Percentiles rank a stretch among this genome's conserved stretches.
Conservation (phyloP, 2,329 filamentous ascomycete genomes). For the Fusarium nurragi region DNA sequence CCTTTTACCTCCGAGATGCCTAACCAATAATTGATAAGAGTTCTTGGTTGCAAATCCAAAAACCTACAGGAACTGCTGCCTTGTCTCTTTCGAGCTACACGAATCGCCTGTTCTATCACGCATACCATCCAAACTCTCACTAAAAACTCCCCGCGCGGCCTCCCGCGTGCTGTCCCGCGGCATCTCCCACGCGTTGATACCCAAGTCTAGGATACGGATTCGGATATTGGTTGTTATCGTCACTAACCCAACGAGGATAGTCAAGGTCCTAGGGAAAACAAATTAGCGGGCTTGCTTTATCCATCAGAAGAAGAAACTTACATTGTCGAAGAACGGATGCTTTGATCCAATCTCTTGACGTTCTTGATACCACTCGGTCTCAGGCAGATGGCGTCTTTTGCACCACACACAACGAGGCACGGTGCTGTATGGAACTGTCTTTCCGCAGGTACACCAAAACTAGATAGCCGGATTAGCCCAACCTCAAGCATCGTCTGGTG, state of each 20-base stretch:
- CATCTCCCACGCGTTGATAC: not conserved
- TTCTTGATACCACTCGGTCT: constrained; percentile 15
- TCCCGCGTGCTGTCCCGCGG: accelerated
- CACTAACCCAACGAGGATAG: constrained; percentile 22
- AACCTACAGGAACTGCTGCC: too few relatives aligned
- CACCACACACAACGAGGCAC: constrained; percentile 26
- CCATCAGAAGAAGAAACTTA: not conserved
- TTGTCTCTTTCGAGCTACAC: too few relatives aligned
- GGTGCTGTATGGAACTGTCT: not conserved
- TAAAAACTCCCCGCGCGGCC: not conserved
- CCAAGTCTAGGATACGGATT: constrained; percentile 19
- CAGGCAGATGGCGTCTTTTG: constrained; percentile 19
- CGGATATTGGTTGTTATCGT: not conserved
- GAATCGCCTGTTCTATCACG: too few relatives aligned
- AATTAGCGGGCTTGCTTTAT: not conserved
- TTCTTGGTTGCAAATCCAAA: too few relatives aligned
- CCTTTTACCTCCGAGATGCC: too few relatives aligned
- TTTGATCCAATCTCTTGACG: not conserved
- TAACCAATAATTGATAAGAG: too few relatives aligned
- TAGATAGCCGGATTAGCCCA: not conserved
- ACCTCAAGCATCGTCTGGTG: accelerated
- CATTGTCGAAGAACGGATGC: constrained; percentile 30
- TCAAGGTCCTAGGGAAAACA: constrained; percentile 6
- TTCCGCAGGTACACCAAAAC: constrained; percentile 33
- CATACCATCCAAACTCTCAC: not conserved